Evolutionary conservation across 139 green algal species (phyloP), one percentile per base, ranked within the genome.

Genomic region (Tetratostichococcus sp.): DNA sequence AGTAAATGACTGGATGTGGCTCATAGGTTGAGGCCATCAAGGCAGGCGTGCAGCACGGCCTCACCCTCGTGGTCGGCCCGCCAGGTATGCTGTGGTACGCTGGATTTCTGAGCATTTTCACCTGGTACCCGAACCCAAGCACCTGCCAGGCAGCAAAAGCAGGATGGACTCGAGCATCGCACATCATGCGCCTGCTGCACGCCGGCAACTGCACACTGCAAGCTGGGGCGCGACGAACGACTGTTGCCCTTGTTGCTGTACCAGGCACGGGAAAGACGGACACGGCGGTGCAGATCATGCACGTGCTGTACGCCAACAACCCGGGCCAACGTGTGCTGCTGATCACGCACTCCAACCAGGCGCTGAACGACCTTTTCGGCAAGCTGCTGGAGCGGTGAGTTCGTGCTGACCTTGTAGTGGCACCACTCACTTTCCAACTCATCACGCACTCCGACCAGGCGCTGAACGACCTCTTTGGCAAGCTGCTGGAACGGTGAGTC

Each of bases 401-500:
- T 94, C 65, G 77, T 91, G 35, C 85, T 79, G 69, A 21, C 39
- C 39, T 50, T 11, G 39, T 50, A 11, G 39, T 50, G n/a, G n/a
- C n/a, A n/a, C n/a, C n/a, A n/a, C n/a, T n/a, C n/a, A n/a, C n/a
- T n/a, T n/a, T n/a, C n/a, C n/a, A n/a, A n/a, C 86, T 99, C 69
- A 94, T 99, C 84, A 97, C 95, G 0, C 95, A 99, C 84, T 97
- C 92, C 67, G 99, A 99, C 80, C 91, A 97, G 80, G 77, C 93
- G 1, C 85, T 98, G 11, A 98, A 98, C 75, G 93, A 98, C 82
- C 76, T 98, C n/a, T 97, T 97, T 78, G 35, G 83, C 50, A 98
- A 98, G 87, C 91, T 97, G 71, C 90, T 94, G 78, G 79, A 94
- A 81, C 78, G 91, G 39, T 50, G 39, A 50, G 21, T 89, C n/a